A percentile compares a stretch with the other conserved stretches of the same genome.
Evolutionary conservation across 2,329 filamentous ascomycete species (phyloP).

Genomic region (Metarhizium guizhouense): DNA sequence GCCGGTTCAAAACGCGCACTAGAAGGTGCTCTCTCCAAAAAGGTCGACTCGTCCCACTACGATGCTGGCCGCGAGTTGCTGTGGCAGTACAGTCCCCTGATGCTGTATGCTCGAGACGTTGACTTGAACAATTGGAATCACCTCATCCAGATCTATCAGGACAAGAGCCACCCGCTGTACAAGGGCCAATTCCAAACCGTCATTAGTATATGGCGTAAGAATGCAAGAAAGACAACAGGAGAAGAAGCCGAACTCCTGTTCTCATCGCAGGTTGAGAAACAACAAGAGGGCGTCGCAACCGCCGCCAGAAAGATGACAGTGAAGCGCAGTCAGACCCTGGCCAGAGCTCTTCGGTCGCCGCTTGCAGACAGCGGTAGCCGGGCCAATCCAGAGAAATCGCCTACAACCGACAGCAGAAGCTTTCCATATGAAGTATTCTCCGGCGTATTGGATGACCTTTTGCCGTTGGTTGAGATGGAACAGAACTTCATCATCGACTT

Average conservation of each 20-base stretch:
- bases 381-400: constrained; percentile 44
- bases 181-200: constrained; percentile 75
- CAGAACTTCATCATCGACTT: constrained; percentile 97
- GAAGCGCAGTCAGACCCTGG: constrained; percentile 83
- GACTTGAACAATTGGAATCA: constrained; percentile 75
- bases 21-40: constrained; percentile 51
- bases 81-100: constrained; percentile 81
- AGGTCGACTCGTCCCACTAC: constrained; percentile 63
- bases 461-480: constrained; percentile 80
- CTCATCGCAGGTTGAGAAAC: constrained; percentile 73
- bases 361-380: constrained; percentile 50
- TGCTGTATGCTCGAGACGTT: constrained; percentile 82
- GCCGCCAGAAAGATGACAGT: constrained; percentile 87
- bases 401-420: constrained; percentile 51
- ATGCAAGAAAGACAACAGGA: constrained; percentile 62
- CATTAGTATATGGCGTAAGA: constrained; percentile 68
- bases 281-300: constrained; percentile 66
- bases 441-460: constrained; percentile 69
- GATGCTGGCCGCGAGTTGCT: constrained; percentile 63
- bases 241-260: constrained; percentile 85
- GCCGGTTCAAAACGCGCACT: constrained; percentile 59
- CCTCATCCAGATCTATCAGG: constrained; percentile 72
- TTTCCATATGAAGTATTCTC: constrained; percentile 76
- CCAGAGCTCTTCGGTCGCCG: constrained; percentile 61
- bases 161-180: constrained; percentile 67